Conservation (phyloP, 805 yeast species). For the Zygotorulaspora sp. region DNA sequence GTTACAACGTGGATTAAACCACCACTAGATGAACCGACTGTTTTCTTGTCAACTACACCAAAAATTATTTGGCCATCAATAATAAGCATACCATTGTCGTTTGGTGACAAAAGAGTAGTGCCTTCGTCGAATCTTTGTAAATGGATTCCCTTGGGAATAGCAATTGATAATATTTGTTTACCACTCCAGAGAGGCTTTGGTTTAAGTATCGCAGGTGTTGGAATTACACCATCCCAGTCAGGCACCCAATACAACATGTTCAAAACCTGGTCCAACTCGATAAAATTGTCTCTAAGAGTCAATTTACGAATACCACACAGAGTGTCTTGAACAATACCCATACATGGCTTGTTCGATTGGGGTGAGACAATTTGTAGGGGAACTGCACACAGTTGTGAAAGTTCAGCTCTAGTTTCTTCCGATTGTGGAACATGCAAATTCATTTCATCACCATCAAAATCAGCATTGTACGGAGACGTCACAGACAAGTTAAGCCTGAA, state of each 20-base stretch:
- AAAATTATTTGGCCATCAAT: conserved; percentile 94
- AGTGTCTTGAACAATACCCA: conserved; percentile 99
- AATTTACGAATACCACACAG: conserved; percentile 94
- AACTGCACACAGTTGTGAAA: conserved; percentile 92
- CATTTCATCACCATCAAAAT: conserved; percentile 99
- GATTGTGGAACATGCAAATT: conserved; percentile 98
- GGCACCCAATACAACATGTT: conserved; percentile 97
- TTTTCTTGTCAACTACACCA: conserved; percentile 97
- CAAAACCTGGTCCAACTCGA: conserved; percentile 92
- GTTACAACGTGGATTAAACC: conserved; percentile 96
- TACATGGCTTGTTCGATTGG: conserved; percentile 96
- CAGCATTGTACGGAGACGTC: conserved; percentile 99
- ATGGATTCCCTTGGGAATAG: conserved; percentile 94
- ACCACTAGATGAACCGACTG: conserved; percentile 98
- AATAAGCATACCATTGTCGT: conserved; percentile 93
- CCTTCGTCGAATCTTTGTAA: conserved; percentile 91
- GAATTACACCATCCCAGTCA: conserved; percentile 96
- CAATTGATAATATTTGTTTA: conserved; percentile 86
- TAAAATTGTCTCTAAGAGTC: conserved; percentile 84
- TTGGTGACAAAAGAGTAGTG: conserved; percentile 75
- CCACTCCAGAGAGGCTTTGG: conserved; percentile 99
- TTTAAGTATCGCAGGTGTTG: conserved; percentile 87
- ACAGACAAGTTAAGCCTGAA: conserved; percentile 95
- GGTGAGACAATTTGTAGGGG: conserved; percentile 98
- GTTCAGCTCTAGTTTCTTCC: conserved; percentile 95